Base-by-base conservation (phyloP, 371 early-diverging fungal genomes). In the Saksenaea vasiformis region DNA sequence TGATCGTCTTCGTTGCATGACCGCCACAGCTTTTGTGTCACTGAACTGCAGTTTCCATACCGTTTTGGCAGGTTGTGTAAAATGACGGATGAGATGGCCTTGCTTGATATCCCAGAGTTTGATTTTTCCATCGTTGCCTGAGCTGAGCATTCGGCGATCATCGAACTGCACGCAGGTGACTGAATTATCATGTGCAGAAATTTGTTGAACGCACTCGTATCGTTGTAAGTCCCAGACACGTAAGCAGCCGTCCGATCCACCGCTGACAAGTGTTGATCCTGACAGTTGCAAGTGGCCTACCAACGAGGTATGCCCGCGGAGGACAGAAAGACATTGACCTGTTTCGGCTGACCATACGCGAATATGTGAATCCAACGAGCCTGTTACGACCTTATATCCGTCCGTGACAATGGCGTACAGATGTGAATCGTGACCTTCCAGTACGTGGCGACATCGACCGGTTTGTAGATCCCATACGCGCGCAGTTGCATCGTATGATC, bases 91-190 rank as follows among this genome's bases (percentile, higher is more conserved):
- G 56, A 90, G 82, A 17, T 87, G 80, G 3, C 94, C 95, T 56
- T 86, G 76, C 72, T 80, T 66, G 10, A 93, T 84, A 70, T 95
- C 93, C 93, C 93, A 95, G n/a, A 93, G 59, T 64, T 93, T 95
- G 61, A 93, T 87, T 5, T 89, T 87, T 0, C 93, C 93, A 63
- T 95, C 95, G 65, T 95, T 93, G 15, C 89, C 88, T 9, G 94
- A 94, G 7, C 91, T 90, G 10, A 95, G 84, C 67, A 95, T 89
- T 11, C 93, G 88, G 56, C 89, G 79, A 57, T 83, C 80, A 63
- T 95, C 95, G 70, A 92, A 91, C 67, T 93, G 94, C 38, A 95
- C 83, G 64, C 92, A 93, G 0, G 95, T 95, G 9, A 95, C 92
- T 0, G 94, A 92, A 37, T 91, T 91, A 27, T 86, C 77, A 60